These are phyloP conservation scores for Dinochytrium kinnereticum DNA, from an alignment of 371 early-diverging fungal genomes.

Conservation along the genomic window DNA sequence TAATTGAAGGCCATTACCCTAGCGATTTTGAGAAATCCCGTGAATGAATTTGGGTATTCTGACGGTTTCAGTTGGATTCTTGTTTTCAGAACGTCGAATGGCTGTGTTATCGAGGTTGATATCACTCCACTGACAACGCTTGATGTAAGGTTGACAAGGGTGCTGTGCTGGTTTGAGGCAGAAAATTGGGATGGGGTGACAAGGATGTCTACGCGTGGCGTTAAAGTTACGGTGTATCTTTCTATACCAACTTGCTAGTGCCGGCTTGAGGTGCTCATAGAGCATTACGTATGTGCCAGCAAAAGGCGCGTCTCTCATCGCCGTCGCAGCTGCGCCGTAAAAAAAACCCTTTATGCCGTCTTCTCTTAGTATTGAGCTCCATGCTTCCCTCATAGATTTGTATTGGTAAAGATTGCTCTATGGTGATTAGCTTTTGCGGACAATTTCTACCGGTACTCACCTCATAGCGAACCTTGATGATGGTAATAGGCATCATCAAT, in stretches of 20 bases:
- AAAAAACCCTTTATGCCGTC: constrained; percentile 74
- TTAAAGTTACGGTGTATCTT: not conserved
- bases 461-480: constrained; percentile 93
- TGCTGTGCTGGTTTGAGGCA: not conserved
- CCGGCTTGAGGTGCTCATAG: constrained; percentile 69
- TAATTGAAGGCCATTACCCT: not conserved
- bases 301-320: constrained; percentile 86
- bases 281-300: constrained; percentile 95
- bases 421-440: not conserved
- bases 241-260: constrained; percentile 19
- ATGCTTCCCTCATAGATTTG: constrained; percentile 65
- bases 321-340: constrained; percentile 90
- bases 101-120: constrained; percentile 87
- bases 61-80: constrained; percentile 86
- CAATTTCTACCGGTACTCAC: constrained; percentile 45
- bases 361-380: constrained; percentile 62
- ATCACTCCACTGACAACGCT: constrained; percentile 75
- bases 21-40: constrained; percentile 6
- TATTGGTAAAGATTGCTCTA: constrained; percentile 87
- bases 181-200: not conserved
- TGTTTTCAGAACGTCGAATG: constrained; percentile 93
- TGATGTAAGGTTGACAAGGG: constrained; percentile 42
- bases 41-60: constrained; percentile 48
- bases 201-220: too few relatives aligned
- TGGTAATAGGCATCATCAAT: constrained; percentile 92